phyloP scores from a whole-genome alignment of 805 yeast species.

The Myxozyma geophila region DNA sequence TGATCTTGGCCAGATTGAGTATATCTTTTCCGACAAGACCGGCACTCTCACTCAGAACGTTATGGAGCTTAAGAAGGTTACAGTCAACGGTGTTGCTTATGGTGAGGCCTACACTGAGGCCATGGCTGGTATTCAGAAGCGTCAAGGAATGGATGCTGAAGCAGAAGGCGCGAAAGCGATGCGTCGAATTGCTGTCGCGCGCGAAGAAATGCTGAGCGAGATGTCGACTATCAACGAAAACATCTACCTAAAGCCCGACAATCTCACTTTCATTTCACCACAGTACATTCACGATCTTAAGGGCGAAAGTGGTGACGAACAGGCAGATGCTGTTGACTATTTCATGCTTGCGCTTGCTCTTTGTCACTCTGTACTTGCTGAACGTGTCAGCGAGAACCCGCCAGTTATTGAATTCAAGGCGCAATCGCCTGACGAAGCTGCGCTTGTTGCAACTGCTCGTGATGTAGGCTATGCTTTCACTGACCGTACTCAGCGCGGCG shows the following conservation, averaged over 20 bases:
- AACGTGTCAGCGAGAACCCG: conserved; percentile 49
- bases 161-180: conserved; percentile 52
- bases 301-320: conserved; percentile 48
- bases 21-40: conserved; percentile 80
- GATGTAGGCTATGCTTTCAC: conserved; percentile 70
- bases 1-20: conserved; percentile 83
- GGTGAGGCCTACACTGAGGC: conserved; percentile 83
- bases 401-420: conserved; percentile 62
- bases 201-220: conserved; percentile 53
- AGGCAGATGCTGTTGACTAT: conserved; percentile 55
- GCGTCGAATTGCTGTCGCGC: conserved; percentile 51
- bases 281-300: conserved; percentile 61
- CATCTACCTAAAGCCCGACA: conserved; percentile 56
- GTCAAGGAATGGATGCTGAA: conserved; percentile 65
- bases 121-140: conserved; percentile 68
- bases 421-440: conserved; percentile 84
- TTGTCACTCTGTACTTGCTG: conserved; percentile 78
- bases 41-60: conserved; percentile 83
- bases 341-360: conserved; percentile 71
- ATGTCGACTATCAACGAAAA: conserved; percentile 49
- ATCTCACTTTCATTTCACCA: conserved; percentile 65
- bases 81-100: conserved; percentile 67
- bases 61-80: conserved; percentile 80
- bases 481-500: conserved; percentile 56
- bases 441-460: conserved; percentile 74